Evolutionary conservation across 352 stramenopile species (phyloP), one percentile per base, ranked within the genome.

Genomic region (Pythium biforme): DNA sequence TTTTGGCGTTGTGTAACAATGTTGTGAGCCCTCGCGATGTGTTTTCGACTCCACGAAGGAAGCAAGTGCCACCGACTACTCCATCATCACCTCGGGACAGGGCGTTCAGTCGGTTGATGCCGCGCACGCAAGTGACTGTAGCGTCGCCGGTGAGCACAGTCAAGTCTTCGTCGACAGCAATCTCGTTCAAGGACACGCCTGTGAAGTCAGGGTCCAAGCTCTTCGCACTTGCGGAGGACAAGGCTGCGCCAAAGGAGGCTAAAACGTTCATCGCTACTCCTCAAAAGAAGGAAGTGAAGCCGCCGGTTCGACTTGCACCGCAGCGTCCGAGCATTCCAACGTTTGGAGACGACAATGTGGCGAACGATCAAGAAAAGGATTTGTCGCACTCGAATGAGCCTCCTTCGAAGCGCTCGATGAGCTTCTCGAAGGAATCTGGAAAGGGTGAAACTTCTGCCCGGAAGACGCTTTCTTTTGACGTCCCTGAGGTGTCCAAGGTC

Each of bases 41-140:
- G 37, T 86, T 73, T 47, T 72, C 66, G 10, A 72, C 64, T 0
- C 76, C 75, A 7, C 74, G 76, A 25, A 72, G 66, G 27, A 85
- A 87, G 56, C 33, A 34, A 20, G 41, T 58, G 9, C 49, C 64
- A 7, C 43, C 62, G 9, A 37, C 23, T 55, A 62, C 26, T 29
- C 69, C 59, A 67, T 70, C 50, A 47, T 72, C 54, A 71, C 78
- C 61, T 59, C 72, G 23, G 43, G 64, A 75, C 59, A 88, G 81
- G 67, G 77, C 76, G 2, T 77, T 73, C 34, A 91, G 78, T 60
- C 88, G 88, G 40, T 62, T 91, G 19, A 91, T 91, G 82, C 81
- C 82, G 26, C 77, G 72, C 17, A 77, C 77, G 5, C 82, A 89
- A 57, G 54, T 89, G 25, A 89, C 75, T 5, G 79, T 91, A 56